Base-by-base conservation (phyloP, 495 filamentous ascomycete genomes). In the Massariosphaeria phaeospora region DNA sequence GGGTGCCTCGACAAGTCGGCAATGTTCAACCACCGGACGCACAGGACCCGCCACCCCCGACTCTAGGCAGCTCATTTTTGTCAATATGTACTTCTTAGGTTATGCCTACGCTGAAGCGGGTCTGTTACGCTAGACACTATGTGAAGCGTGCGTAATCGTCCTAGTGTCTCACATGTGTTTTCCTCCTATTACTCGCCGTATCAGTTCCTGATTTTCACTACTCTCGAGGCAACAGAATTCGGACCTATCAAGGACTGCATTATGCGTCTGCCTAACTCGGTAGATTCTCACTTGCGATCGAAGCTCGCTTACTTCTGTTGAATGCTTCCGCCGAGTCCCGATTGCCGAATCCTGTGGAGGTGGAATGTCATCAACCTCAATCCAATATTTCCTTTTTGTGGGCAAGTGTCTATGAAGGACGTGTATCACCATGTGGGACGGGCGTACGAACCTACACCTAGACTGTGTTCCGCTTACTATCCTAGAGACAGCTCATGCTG, bases 91-190 rank as follows among this genome's bases (percentile, higher is more conserved):
- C 15, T 4, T 40, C 38, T 17, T 48, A 17, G 15, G 23, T 10
- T 13, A 36, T 36, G 31, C 27, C 11, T 42, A 17, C 39, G 3
- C 21, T 42, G 25, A 48, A n/a, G 8, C n/a, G 20, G 8, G 41
- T 7, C 42, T 46, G 12, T 38, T 18, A 18, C 34, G n/a, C n/a
- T 18, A 38, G 34, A 38, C 20, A 38, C 34, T 15, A 38, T 13
- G 20, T 18, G 34, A 38, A 17, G 13, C n/a, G 15, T 40, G 38
- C 38, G 38, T 40, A 40, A 40, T 40, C 17, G 8, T 40, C n/a
- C 24, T 40, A 3, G 38, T 48, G 46, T 48, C 33, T 48, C 46
- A 48, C 38, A 36, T 33, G 46, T 33, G 46, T 38, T 38, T 48
- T 20, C 23, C 25, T 33, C 13, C 31, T 3, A 25, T 18, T 30